Evolutionary conservation across 768 basidiomycete genomes (phyloP), one percentile per base, ranked within the genome.

Genomic region (Panus rudis): DNA sequence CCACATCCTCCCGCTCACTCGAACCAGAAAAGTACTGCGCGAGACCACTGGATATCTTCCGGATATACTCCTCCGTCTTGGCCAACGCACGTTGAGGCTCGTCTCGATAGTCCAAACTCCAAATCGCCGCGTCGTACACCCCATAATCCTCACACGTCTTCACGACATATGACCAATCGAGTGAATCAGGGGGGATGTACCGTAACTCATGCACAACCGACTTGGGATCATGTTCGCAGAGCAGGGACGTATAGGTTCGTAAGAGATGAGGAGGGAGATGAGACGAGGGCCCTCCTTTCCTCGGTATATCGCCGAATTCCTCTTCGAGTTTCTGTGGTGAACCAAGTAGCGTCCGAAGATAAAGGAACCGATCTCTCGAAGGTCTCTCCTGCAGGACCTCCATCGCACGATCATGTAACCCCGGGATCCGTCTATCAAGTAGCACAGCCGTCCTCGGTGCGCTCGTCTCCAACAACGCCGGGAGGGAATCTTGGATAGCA

Each of bases 41-140:
- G 13, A 85, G 53, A 16, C 58, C 58, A 17, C 66, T 63, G 1
- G 73, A 71, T 42, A 86, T 56, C 22, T 57, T 63, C 47, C 71
- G 70, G 47, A 78, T 76, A 54, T 78, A 86, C 0, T 45, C 56
- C 24, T 82, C 80, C 0, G 81, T 76, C 51, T 83, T 85, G 30
- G 64, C 56, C 24, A 97, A 70, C 11, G 92, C 87, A 16, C 69
- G 71, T 40, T 64, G 67, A 7, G 84, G 75, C 37, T 79, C 66
- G 2, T 84, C 85, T 32, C 68, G 70, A 54, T 73, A 71, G 51
- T 91, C 73, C 35, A 81, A 63, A 2, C 80, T 71, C 93, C 93
- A 97, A 4, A 97, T 64, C 19, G 85, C 81, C 7, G 87, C 89
- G 38, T 89, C 81, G 49, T 74, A 84, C 13, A 79, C 80, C 31